Conservation (phyloP, 345 rosid species). For the Anacardium occidentale region DNA sequence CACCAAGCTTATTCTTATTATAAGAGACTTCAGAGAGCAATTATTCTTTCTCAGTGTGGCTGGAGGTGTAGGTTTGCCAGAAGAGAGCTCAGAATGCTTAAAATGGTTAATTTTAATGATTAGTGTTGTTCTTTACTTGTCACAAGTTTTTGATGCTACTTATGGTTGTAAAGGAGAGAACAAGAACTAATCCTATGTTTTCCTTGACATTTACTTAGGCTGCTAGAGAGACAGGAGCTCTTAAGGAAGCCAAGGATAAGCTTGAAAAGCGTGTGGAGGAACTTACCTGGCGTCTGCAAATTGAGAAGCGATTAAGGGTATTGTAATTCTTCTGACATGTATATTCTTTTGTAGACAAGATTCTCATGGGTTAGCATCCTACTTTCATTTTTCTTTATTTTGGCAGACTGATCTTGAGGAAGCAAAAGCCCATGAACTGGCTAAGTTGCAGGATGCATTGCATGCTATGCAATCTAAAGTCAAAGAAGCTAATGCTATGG, state of each 20-base stretch:
- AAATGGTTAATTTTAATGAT: constrained; percentile 62
- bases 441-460: constrained; percentile 70
- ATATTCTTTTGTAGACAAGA: constrained; percentile 13
- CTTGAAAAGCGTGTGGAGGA: constrained; percentile 98
- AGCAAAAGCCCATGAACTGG: constrained; percentile 73
- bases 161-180: constrained; percentile 8
- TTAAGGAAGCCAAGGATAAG: constrained; percentile 89
- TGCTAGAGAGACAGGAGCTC: constrained; percentile 94
- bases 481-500: constrained; percentile 58
- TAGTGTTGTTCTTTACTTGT: neutral
- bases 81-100: constrained; percentile 82
- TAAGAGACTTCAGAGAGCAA: constrained; percentile 84
- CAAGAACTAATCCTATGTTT: constrained; percentile 18
- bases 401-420: constrained; percentile 89
- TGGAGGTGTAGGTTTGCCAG: constrained; percentile 98
- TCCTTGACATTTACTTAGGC: constrained; percentile 48
- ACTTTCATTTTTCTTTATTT: constrained; percentile 14
- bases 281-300: constrained; percentile 90
- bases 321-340: constrained; percentile 5
- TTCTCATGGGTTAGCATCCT: constrained; percentile 12
- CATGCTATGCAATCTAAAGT: constrained; percentile 55
- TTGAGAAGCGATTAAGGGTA: constrained; percentile 96
- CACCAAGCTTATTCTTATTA: constrained; percentile 63
- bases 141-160: neutral
- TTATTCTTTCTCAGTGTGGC: constrained; percentile 79